A percentile compares a stretch with the other conserved stretches of the same genome.
These are phyloP conservation scores for Aegilops tauschii DNA, from an alignment of 176 grass and related monocot species.

Conservation along the genomic window DNA sequence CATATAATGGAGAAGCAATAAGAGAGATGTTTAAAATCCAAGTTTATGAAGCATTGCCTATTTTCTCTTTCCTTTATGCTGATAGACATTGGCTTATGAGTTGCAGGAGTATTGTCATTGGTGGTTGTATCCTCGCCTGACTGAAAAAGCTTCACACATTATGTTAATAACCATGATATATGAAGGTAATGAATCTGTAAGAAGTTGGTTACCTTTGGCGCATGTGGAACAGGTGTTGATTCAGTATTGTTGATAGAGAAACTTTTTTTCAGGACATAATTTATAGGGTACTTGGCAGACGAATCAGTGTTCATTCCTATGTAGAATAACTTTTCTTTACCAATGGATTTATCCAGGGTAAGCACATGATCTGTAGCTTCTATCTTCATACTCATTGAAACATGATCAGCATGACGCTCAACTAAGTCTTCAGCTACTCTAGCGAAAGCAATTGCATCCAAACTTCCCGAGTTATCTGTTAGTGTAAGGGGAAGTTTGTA, in stretches of 20 bases:
- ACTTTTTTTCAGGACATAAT: neutral
- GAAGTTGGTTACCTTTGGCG: neutral
- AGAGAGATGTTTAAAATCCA: too few species aligned
- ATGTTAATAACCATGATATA: neutral
- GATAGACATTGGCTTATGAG: too few species aligned
- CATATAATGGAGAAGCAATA: too few species aligned
- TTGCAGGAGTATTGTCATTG: too few species aligned
- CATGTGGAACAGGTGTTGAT: neutral
- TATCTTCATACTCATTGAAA: too few species aligned
- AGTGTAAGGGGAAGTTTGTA: too few species aligned
- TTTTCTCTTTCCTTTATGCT: neutral
- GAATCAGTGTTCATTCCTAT: neutral
- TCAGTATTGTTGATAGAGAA: neutral
- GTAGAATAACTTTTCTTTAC: neutral
- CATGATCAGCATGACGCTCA: too few species aligned
- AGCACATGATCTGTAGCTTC: neutral
- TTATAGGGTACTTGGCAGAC: neutral
- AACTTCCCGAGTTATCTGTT: too few species aligned
- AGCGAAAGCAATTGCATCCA: too few species aligned
- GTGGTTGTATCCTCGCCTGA: neutral
- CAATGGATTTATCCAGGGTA: neutral
- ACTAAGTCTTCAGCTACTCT: too few species aligned
- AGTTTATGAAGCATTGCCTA: neutral
- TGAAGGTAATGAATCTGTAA: neutral
- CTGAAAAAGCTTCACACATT: neutral